These are phyloP conservation scores for Phoenix dactylifera DNA, from an alignment of 176 grass and related monocot genomes.

Conservation along the genomic window DNA sequence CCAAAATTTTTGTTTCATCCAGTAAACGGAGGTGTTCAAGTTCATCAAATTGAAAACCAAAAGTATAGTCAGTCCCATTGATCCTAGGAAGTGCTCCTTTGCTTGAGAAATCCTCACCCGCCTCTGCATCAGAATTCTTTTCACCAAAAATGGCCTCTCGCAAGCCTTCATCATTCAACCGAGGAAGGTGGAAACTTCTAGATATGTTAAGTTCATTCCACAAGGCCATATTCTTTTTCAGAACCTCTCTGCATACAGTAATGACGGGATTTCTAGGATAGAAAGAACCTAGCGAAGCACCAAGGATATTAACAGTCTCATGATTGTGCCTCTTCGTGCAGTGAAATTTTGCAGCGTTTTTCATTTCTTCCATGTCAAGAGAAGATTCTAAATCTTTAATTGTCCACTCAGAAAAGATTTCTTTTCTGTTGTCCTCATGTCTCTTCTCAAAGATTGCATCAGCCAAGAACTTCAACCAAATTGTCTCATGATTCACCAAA, in stretches of 20 bases:
- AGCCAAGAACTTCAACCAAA: slow-evolving; percentile 52
- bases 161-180: slow-evolving; percentile 68
- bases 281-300: slow-evolving; percentile 25
- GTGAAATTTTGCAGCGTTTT: not conserved
- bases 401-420: slow-evolving; percentile 18
- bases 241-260: slow-evolving; percentile 45
- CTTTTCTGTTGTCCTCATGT: slow-evolving; percentile 22
- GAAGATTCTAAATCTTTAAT: not conserved
- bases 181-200: slow-evolving; percentile 60
- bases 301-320: slow-evolving; percentile 15
- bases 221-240: slow-evolving; percentile 34
- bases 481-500: slow-evolving; percentile 30
- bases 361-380: too few relatives aligned
- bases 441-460: slow-evolving; percentile 42
- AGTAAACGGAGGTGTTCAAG: slow-evolving; percentile 28
- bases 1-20: slow-evolving; percentile 53
- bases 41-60: slow-evolving; percentile 22
- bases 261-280: slow-evolving; percentile 53
- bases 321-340: not conserved
- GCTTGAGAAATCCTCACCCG: slow-evolving; percentile 10
- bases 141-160: slow-evolving; percentile 49
- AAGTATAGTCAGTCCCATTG: slow-evolving; percentile 72
- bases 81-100: slow-evolving; percentile 22
- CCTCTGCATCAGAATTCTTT: slow-evolving; percentile 4
- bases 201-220: slow-evolving; percentile 85